Conservation (phyloP, 2,329 filamentous ascomycete species). For the Stagonosporopsis tanaceti region DNA sequence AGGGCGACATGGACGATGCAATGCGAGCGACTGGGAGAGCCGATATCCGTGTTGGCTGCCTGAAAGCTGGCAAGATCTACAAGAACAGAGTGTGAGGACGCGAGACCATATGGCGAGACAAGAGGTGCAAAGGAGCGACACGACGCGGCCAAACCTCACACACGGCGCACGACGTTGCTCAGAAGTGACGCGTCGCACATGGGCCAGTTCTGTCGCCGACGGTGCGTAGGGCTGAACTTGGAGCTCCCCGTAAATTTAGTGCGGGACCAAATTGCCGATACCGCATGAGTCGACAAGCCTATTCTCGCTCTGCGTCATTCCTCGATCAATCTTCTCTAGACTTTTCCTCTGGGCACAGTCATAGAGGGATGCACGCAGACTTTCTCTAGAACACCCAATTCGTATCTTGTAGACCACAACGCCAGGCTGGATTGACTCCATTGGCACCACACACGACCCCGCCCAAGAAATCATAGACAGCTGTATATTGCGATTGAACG, state of each 20-base stretch:
- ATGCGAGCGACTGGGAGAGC: conserved; percentile 1
- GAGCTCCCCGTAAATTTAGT: conserved; percentile 24
- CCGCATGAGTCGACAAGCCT: conserved; percentile 37
- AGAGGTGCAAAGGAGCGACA: conserved; percentile 16
- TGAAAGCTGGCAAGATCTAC: conserved; percentile 2
- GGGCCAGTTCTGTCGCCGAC: background rate
- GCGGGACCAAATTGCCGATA: conserved; percentile 38
- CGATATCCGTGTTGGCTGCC: conserved; percentile 22
- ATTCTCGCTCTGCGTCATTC: conserved; percentile 33
- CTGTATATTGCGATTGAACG: conserved; percentile 27
- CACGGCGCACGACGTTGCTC: background rate
- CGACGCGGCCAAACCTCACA: conserved; percentile 8
- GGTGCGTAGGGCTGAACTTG: conserved; percentile 31
- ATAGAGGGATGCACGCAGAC: conserved; percentile 10
- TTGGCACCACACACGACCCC: conserved; percentile 11
- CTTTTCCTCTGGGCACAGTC: conserved; percentile 11
- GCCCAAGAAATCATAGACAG: conserved; percentile 3
- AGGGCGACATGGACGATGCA: conserved; percentile 9
- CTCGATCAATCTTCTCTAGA: conserved; percentile 11
- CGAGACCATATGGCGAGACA: conserved; percentile 2
- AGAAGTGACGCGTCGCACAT: conserved; percentile 28
- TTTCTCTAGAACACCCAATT: background rate
- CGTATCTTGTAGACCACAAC: conserved; percentile 1
- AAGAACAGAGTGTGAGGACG: background rate
- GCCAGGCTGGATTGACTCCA: conserved; percentile 17